These are phyloP conservation scores for Ceratocystis cacaofunesta DNA, from an alignment of 2,329 filamentous ascomycete genomes.

Conservation along the genomic window DNA sequence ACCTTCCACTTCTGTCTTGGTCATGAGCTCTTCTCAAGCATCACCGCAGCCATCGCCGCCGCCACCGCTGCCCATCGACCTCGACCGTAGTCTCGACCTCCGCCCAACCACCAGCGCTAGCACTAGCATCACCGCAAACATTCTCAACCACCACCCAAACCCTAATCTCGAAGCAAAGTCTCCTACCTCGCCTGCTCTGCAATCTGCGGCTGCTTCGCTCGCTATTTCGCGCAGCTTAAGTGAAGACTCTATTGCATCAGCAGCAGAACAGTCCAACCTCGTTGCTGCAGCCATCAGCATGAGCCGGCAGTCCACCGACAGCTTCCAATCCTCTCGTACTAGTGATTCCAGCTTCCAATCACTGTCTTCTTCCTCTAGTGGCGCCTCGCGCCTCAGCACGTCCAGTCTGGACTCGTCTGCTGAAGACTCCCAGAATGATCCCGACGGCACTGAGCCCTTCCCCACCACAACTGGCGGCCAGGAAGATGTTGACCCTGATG, in stretches of 20 bases:
- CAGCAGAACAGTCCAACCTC: constrained; percentile 39
- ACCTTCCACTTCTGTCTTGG: not conserved
- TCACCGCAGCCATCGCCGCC: not conserved
- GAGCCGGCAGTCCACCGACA: constrained; percentile 14
- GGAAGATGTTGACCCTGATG: constrained; percentile 29
- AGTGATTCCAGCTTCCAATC: constrained; percentile 10
- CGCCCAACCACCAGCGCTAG: not conserved
- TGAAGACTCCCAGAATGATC: not conserved
- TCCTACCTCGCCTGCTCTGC: constrained; percentile 14
- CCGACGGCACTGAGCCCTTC: constrained; percentile 13
- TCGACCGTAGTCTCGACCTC: not conserved
- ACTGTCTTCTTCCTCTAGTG: not conserved
- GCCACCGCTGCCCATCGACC: not conserved
- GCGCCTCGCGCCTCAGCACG: not conserved
- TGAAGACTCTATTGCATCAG: constrained; percentile 39
- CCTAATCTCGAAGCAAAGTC: constrained; percentile 12
- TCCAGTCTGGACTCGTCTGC: not conserved
- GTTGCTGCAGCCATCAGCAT: constrained; percentile 15
- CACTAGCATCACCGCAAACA: not conserved
- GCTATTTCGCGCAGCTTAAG: constrained; percentile 15
- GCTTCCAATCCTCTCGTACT: constrained; percentile 14
- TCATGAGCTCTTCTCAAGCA: constrained; percentile 1
- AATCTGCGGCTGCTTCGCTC: constrained; percentile 15
- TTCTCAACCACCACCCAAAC: not conserved
- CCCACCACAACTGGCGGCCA: constrained; percentile 30